Percentiles rank a stretch among this genome's conserved stretches.
phyloP scores from a whole-genome alignment of 1,284 basidiomycete genomes.

The Boletus albobrunnescens region DNA sequence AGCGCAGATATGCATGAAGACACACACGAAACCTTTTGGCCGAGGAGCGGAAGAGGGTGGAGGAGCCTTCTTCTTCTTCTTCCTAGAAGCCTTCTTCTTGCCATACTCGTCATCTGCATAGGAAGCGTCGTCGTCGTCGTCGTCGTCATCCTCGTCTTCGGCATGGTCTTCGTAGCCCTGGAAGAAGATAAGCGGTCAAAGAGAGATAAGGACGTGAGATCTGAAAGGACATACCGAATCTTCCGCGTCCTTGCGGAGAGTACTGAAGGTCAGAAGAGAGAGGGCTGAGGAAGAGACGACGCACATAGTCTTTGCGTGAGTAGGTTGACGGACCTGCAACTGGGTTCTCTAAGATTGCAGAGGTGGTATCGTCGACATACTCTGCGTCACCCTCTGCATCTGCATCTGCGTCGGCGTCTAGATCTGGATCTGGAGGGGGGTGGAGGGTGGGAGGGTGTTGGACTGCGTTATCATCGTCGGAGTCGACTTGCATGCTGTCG shows the following conservation, averaged over 20 bases:
- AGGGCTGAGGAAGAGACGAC: constrained; percentile 5
- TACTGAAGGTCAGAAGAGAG: constrained; percentile 9
- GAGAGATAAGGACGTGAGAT: constrained; percentile 19
- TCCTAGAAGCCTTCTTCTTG: constrained; percentile 62
- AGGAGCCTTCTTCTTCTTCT: constrained; percentile 55
- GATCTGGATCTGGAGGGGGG: constrained; percentile 32
- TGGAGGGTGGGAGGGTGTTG: constrained; percentile 20
- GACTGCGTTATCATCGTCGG: constrained; percentile 36
- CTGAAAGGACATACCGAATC: constrained; percentile 54
- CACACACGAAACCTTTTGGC: constrained; percentile 53
- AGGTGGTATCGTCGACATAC: constrained; percentile 31
- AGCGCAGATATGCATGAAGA: constrained; percentile 12
- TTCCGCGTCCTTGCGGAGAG: constrained; percentile 49
- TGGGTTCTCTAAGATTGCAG: constrained; percentile 29
- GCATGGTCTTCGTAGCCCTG: constrained; percentile 67
- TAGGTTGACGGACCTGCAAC: constrained; percentile 34
- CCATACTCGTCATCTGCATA: constrained; percentile 75
- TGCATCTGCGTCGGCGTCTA: constrained; percentile 18
- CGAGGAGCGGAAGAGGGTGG: constrained; percentile 45
- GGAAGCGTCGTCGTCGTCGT: constrained; percentile 63
- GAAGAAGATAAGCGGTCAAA: constrained; percentile 20
- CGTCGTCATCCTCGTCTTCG: constrained; percentile 49
- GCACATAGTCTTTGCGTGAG: constrained; percentile 26
- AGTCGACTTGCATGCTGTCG: constrained; percentile 46
- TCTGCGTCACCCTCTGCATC: constrained; percentile 41